A percentile compares a stretch with the other conserved stretches of the same genome.
These are phyloP conservation scores for Trichoderma orchidacearum DNA, from an alignment of 495 filamentous ascomycete genomes.

Conservation along the genomic window DNA sequence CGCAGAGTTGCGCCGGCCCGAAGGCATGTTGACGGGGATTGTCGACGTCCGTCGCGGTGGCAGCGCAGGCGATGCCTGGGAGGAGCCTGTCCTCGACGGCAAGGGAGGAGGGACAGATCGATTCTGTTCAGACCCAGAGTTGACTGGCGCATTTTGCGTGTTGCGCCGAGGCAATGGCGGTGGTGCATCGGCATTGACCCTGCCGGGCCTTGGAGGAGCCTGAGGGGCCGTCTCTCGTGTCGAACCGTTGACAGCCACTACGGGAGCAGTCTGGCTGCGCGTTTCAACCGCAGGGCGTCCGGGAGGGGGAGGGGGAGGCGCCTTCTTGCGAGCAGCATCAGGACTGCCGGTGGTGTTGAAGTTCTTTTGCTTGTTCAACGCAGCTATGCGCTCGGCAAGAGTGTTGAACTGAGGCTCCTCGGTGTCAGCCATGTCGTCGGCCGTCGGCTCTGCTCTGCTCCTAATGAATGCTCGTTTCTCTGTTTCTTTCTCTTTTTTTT, in stretches of 20 bases:
- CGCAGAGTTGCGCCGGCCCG: conserved; percentile 26
- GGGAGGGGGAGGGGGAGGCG: conserved; percentile 36
- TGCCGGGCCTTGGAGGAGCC: conserved; percentile 14
- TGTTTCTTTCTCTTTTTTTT: not conserved
- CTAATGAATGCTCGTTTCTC: too few species aligned
- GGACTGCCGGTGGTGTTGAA: conserved; percentile 18
- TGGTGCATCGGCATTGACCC: conserved; percentile 7
- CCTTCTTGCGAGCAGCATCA: conserved; percentile 20
- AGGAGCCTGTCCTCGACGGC: conserved; percentile 17
- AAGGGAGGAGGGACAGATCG: conserved; percentile 23
- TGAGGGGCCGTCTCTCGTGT: conserved; percentile 11
- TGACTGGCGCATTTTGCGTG: conserved; percentile 15
- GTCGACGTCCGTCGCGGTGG: conserved; percentile 25
- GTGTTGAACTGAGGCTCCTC: conserved; percentile 40
- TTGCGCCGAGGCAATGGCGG: conserved; percentile 26
- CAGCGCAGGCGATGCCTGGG: conserved; percentile 21
- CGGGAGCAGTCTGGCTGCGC: conserved; percentile 11
- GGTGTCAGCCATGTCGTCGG: conserved; percentile 31
- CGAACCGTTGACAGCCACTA: conserved; percentile 13
- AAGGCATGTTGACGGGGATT: conserved; percentile 9
- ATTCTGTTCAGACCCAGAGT: too few species aligned
- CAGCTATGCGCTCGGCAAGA: conserved; percentile 40
- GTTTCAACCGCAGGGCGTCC: conserved; percentile 9
- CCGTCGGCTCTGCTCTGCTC: too few species aligned
- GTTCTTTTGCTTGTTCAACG: conserved; percentile 38